A percentile compares a stretch with the other conserved stretches of the same genome.
Evolutionary conservation across 2,329 filamentous ascomycete genomes (phyloP).

Genomic region (Cyphellophora europaea): DNA sequence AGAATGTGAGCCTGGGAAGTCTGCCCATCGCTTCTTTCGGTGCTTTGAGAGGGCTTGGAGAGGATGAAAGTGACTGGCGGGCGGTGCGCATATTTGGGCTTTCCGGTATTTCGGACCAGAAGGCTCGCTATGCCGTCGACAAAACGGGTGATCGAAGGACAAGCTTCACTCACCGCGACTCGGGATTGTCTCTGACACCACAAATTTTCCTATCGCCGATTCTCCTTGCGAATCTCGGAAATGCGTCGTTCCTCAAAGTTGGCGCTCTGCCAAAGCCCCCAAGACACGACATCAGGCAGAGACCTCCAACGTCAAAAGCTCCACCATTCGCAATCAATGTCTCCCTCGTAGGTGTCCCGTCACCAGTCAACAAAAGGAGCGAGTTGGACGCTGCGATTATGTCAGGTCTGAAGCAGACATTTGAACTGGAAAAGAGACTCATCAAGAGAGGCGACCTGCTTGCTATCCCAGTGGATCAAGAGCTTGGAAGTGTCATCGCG

Average conservation of each 20-base stretch:
- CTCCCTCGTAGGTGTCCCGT: constrained; percentile 78
- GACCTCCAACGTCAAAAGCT: constrained; percentile 25
- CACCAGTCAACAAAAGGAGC: constrained; percentile 77
- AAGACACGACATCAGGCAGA: constrained; percentile 10
- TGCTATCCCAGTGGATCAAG: constrained; percentile 79
- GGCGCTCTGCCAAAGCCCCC: constrained; percentile 43
- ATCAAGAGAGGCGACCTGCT: constrained; percentile 82
- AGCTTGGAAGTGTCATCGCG: constrained; percentile 71
- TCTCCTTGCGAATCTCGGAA: constrained; percentile 74
- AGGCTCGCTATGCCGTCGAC: constrained; percentile 48
- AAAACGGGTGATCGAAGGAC: constrained; percentile 38
- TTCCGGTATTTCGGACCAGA: constrained; percentile 52
- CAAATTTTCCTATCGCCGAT: constrained; percentile 73
- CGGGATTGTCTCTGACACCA: constrained; percentile 42
- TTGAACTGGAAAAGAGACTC: constrained; percentile 71
- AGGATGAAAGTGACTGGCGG: constrained; percentile 65
- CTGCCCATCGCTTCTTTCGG: constrained; percentile 14
- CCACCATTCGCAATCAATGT: constrained; percentile 66
- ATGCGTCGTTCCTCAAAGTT: constrained; percentile 68
- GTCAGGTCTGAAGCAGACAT: constrained; percentile 77
- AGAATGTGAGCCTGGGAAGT: constrained; percentile 45
- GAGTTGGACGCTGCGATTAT: constrained; percentile 78
- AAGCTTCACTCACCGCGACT: constrained; percentile 42
- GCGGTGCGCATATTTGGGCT: constrained; percentile 83
- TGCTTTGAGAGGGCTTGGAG: constrained; percentile 21